Conservation (phyloP, 192 early-diverging fungal species). For the Spinellus fusiger region DNA sequence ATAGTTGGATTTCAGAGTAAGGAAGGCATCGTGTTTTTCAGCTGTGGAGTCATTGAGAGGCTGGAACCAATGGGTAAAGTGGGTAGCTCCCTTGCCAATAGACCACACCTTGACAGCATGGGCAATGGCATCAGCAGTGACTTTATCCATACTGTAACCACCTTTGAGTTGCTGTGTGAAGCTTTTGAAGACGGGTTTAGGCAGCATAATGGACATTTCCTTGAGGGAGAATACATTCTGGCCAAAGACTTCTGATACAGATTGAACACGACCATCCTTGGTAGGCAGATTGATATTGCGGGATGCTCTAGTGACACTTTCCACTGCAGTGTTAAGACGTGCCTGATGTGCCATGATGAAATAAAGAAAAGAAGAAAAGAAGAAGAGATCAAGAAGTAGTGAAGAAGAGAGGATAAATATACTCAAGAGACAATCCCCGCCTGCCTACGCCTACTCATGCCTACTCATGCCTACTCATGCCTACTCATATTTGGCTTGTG, state of each 20-base stretch:
- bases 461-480: too few relatives aligned
- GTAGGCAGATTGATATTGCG: conserved; percentile 78
- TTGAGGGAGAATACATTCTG: conserved; percentile 93
- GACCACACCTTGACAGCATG: conserved; percentile 98
- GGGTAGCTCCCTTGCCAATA: conserved; percentile 93
- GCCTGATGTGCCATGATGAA: conserved; percentile 36
- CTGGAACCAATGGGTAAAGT: conserved; percentile 99
- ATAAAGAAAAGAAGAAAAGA: not conserved
- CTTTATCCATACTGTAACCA: conserved; percentile 80
- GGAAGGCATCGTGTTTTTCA: conserved; percentile 99
- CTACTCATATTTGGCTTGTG: too few relatives aligned
- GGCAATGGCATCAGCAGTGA: conserved; percentile 97
- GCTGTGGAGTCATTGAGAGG: conserved; percentile 98
- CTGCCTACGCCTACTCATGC: too few relatives aligned
- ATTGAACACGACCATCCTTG: conserved; percentile 62
- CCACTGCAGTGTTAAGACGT: conserved; percentile 37
- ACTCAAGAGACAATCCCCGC: too few relatives aligned
- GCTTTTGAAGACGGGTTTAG: conserved; percentile 91
- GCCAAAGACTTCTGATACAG: conserved; percentile 88
- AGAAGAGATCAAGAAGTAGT: conserved; percentile 7
- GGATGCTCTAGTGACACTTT: conserved; percentile 54
- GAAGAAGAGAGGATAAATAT: conserved; percentile 6
- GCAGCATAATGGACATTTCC: conserved; percentile 81
- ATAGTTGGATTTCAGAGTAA: conserved; percentile 80
- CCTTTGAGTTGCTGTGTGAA: conserved; percentile 94